A percentile compares a stretch with the other conserved stretches of the same genome.
Evolutionary conservation across 306 rosid genomes (phyloP).

Genomic region (Dalbergia cochinchinensis): DNA sequence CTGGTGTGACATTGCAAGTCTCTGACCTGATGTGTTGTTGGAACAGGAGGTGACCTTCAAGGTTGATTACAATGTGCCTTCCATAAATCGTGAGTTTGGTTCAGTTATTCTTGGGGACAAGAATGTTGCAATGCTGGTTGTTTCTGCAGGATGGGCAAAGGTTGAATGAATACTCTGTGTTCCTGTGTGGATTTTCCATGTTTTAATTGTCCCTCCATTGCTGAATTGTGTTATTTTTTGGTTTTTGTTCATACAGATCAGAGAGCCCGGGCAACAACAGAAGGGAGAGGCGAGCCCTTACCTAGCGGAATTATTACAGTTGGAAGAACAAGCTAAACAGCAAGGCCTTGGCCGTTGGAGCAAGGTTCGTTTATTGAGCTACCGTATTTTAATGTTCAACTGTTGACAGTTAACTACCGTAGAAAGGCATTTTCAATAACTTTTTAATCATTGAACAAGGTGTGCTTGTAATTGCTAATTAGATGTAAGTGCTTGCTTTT

Average conservation of each 20-base stretch:
- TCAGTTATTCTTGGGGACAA: constrained; percentile 82
- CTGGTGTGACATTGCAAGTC: not conserved
- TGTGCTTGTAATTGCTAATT: constrained; percentile 9
- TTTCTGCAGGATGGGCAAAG: constrained; percentile 96
- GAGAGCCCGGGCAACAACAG: constrained; percentile 83
- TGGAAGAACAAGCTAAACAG: constrained; percentile 87
- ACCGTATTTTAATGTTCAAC: constrained; percentile 16
- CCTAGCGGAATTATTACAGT: constrained; percentile 69
- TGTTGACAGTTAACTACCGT: constrained; percentile 7
- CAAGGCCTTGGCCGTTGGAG: constrained; percentile 91
- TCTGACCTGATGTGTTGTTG: constrained; percentile 23
- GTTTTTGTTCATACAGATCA: constrained; percentile 60
- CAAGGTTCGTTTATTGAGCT: constrained; percentile 62
- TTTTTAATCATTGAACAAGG: not conserved
- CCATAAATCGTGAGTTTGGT: constrained; percentile 85
- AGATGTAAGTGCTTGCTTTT: not conserved
- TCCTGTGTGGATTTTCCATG: not conserved
- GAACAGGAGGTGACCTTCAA: constrained; percentile 78
- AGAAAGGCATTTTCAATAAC: not conserved
- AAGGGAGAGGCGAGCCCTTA: constrained; percentile 87
- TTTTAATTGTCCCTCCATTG: constrained; percentile 2
- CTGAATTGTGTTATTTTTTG: constrained; percentile 37
- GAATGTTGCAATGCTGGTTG: constrained; percentile 81
- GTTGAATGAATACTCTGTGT: constrained; percentile 42
- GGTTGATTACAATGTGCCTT: constrained; percentile 78